A percentile compares a stretch with the other conserved stretches of the same genome.
phyloP scores from a whole-genome alignment of 345 rosid species.

The Eucalyptus curtisii region DNA sequence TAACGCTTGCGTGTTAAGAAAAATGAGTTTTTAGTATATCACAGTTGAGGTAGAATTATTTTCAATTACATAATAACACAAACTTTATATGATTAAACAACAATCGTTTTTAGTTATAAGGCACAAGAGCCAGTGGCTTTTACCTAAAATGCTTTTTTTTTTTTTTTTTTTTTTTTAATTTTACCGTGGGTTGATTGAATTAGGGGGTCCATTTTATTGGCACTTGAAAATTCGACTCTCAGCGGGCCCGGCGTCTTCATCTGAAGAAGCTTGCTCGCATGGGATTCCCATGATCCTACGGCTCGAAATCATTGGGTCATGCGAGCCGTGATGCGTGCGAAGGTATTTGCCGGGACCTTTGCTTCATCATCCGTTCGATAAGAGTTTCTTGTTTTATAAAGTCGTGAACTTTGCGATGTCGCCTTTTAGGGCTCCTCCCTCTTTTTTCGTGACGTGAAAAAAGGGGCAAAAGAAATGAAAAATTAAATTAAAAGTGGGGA shows the following conservation, averaged over 20 bases:
- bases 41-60: too few relatives aligned
- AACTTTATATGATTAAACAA: neutral
- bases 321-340: neutral
- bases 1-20: fast-evolving
- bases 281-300: neutral
- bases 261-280: fast-evolving
- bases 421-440: neutral
- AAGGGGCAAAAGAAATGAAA: neutral
- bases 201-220: neutral
- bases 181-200: neutral
- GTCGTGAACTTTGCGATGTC: neutral
- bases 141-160: neutral
- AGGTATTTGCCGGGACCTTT: neutral
- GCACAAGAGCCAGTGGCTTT: neutral
- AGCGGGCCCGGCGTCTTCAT: neutral
- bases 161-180: too few relatives aligned
- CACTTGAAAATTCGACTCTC: neutral
- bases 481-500: neutral
- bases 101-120: too few relatives aligned
- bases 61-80: too few relatives aligned
- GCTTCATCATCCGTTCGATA: neutral
- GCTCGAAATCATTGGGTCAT: neutral
- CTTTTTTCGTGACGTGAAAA: neutral
- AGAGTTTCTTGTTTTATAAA: neutral
- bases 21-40: neutral